Evolutionary conservation across 2,329 filamentous ascomycete species (phyloP).

Genomic region (Zymoseptoria passerinii): DNA sequence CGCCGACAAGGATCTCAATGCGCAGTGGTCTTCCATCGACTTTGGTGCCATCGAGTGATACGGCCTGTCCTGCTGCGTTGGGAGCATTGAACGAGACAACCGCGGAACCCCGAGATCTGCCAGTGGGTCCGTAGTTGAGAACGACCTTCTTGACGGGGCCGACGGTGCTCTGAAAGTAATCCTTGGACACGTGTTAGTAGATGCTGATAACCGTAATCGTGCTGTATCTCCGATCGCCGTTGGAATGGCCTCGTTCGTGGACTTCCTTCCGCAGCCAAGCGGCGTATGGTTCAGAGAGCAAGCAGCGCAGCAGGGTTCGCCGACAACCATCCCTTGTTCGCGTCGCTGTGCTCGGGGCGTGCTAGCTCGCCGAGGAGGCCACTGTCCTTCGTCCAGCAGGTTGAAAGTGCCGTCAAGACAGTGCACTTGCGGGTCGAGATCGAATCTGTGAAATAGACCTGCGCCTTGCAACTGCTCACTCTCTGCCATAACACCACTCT

Average conservation of each 20-base stretch:
- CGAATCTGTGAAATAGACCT: neutral
- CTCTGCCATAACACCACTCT: slow-evolving; percentile 10
- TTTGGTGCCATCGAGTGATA: slow-evolving; percentile 77
- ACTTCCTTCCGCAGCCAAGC: neutral
- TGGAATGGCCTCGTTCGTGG: neutral
- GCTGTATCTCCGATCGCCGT: neutral
- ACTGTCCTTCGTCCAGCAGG: neutral
- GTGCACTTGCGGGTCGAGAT: neutral
- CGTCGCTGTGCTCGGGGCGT: neutral
- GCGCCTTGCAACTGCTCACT: slow-evolving; percentile 10
- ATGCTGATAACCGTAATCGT: slow-evolving; percentile 21
- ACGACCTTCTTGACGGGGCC: slow-evolving; percentile 86
- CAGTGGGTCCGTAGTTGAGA: slow-evolving; percentile 86
- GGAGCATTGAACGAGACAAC: slow-evolving; percentile 77
- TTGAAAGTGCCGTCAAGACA: neutral
- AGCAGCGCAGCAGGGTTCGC: slow-evolving; percentile 6
- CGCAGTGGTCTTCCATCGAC: slow-evolving; percentile 73
- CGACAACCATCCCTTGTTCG: neutral
- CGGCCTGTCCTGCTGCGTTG: slow-evolving; percentile 76
- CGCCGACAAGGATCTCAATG: slow-evolving; percentile 83
- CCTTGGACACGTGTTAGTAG: slow-evolving; percentile 70
- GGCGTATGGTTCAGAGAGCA: slow-evolving; percentile 11
- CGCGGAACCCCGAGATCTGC: slow-evolving; percentile 83
- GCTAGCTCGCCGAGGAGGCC: neutral
- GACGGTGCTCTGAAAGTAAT: slow-evolving; percentile 86